phyloP scores from a whole-genome alignment of 768 basidiomycete genomes.

The Russula compacta region DNA sequence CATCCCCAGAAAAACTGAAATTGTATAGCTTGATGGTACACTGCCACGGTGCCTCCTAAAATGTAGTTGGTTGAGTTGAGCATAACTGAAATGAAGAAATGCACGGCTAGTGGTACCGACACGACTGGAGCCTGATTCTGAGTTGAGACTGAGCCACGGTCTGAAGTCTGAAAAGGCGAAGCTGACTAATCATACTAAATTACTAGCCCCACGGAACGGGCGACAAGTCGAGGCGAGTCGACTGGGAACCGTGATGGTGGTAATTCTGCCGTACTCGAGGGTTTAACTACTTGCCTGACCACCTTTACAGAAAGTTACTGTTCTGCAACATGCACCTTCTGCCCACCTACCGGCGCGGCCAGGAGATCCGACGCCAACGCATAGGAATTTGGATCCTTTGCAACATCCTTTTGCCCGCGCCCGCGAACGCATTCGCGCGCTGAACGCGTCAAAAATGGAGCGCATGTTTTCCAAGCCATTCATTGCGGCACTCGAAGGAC shows the following conservation, averaged over 20 bases:
- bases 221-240: too few relatives aligned
- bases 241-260: conserved; percentile 5
- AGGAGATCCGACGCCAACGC: conserved; percentile 80
- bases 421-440: conserved; percentile 84
- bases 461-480: conserved; percentile 98
- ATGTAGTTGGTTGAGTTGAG: too few relatives aligned
- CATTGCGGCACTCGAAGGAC: conserved; percentile 81
- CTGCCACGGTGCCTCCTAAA: too few relatives aligned
- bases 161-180: too few relatives aligned
- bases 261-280: not conserved
- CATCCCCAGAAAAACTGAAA: too few relatives aligned
- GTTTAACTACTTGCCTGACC: not conserved
- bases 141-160: too few relatives aligned
- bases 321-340: conserved; percentile 75
- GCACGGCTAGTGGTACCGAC: too few relatives aligned
- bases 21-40: too few relatives aligned
- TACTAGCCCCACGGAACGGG: too few relatives aligned
- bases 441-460: conserved; percentile 96
- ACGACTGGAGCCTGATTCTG: too few relatives aligned
- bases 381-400: conserved; percentile 88
- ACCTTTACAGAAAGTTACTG: conserved; percentile 63
- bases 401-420: conserved; percentile 92
- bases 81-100: too few relatives aligned
- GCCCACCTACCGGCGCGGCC: conserved; percentile 62
- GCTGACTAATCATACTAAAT: not conserved